A percentile compares a stretch with the other conserved stretches of the same genome.
These are phyloP conservation scores for Corinectria fuckeliana DNA, from an alignment of 2,329 filamentous ascomycete genomes.

Conservation along the genomic window DNA sequence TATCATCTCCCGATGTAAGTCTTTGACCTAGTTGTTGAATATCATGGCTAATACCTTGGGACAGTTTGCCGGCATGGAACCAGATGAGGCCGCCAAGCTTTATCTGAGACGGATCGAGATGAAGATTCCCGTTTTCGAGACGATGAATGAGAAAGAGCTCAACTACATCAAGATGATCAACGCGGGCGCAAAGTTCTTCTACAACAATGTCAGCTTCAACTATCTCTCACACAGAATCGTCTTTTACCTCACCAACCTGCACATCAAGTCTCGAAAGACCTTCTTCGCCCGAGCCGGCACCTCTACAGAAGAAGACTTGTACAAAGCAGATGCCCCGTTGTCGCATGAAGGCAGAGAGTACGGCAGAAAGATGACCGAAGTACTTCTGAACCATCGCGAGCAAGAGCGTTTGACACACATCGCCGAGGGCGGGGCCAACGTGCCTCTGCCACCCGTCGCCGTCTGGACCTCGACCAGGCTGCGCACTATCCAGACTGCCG, in stretches of 20 bases:
- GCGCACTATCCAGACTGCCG: constrained; percentile 88
- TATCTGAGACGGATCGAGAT: constrained; percentile 90
- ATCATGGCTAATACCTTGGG: constrained; percentile 3
- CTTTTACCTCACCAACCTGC: constrained; percentile 96
- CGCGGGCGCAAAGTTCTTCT: constrained; percentile 87
- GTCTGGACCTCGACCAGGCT: constrained; percentile 96
- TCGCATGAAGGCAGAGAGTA: constrained; percentile 83
- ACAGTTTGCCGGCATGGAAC: constrained; percentile 88
- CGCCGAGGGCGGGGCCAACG: constrained; percentile 69
- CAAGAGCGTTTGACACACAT: constrained; percentile 76
- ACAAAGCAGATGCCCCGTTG: constrained; percentile 87
- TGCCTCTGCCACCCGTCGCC: constrained; percentile 78
- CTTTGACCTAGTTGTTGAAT: not conserved
- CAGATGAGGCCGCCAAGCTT: constrained; percentile 89
- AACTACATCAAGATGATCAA: constrained; percentile 99
- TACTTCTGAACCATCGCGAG: constrained; percentile 81
- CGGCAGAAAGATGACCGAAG: constrained; percentile 83
- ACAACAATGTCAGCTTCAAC: constrained; percentile 97
- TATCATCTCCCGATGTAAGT: constrained; percentile 89
- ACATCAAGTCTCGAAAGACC: constrained; percentile 93
- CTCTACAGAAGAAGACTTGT: constrained; percentile 86
- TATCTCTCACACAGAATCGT: constrained; percentile 97
- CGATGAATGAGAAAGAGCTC: constrained; percentile 90
- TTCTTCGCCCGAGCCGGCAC: constrained; percentile 92
- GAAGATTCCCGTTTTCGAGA: constrained; percentile 95